A percentile compares a stretch with the other conserved stretches of the same genome.
Conservation (phyloP, 208 protist genomes). For the Crithidia thermophila region DNA sequence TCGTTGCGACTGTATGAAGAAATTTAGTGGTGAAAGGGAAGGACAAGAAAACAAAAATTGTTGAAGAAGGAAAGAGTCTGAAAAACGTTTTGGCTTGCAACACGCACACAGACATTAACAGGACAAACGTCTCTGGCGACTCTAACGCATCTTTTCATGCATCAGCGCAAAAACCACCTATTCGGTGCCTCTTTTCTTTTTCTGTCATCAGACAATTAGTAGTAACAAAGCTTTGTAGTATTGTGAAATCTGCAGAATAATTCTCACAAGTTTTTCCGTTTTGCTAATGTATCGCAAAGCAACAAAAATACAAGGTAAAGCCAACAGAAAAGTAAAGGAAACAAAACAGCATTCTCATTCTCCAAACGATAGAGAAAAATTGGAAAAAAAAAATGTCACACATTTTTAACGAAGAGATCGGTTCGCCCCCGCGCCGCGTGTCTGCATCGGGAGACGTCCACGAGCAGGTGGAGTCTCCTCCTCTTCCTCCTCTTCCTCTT, state of each 20-base stretch:
- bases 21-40: not conserved
- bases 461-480: constrained; percentile 3
- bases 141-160: too few species aligned
- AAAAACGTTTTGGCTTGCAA: too few species aligned
- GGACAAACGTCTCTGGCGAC: too few species aligned
- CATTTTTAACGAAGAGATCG: constrained; percentile 10
- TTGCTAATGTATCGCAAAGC: not conserved
- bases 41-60: not conserved
- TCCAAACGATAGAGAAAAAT: not conserved
- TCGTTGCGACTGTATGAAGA: constrained; percentile 14
- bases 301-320: not conserved
- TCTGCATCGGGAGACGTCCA: not conserved
- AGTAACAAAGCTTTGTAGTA: too few species aligned
- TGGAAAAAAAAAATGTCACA: not conserved
- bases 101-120: not conserved
- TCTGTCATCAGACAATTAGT: too few species aligned
- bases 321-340: not conserved
- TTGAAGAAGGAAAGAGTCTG: not conserved
- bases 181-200: too few species aligned
- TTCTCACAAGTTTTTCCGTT: too few species aligned
- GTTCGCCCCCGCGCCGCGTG: not conserved
- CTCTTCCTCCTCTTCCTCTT: constrained; percentile 34
- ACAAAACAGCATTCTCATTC: not conserved
- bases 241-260: too few species aligned
- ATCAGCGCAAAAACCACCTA: too few species aligned